A percentile compares a stretch with the other conserved stretches of the same genome.
Evolutionary conservation across 805 yeast genomes (phyloP).

Genomic region (Sugiyamaella mastotermitis): DNA sequence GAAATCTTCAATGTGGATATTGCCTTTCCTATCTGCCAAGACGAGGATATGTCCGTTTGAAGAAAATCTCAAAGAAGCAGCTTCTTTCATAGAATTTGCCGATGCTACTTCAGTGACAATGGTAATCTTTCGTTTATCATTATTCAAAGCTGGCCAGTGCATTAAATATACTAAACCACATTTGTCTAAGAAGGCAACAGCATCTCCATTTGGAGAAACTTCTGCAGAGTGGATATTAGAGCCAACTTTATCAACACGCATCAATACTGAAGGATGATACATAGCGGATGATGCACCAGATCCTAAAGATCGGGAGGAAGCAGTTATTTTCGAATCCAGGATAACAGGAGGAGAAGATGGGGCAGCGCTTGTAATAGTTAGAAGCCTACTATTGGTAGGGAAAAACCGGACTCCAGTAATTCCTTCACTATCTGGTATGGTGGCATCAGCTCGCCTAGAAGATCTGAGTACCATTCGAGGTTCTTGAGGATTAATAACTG

Average conservation of each 20-base stretch:
- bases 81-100: conserved; percentile 63
- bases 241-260: conserved; percentile 75
- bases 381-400: conserved; percentile 51
- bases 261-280: conserved; percentile 54
- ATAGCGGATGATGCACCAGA: conserved; percentile 30
- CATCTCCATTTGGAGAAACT: conserved; percentile 81
- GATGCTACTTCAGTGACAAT: conserved; percentile 72
- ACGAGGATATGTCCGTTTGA: conserved; percentile 75
- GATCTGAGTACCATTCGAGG: conserved; percentile 69
- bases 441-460: conserved; percentile 38
- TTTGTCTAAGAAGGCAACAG: conserved; percentile 73
- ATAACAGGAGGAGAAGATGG: conserved; percentile 52
- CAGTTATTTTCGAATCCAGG: conserved; percentile 45
- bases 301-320: conserved; percentile 12
- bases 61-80: conserved; percentile 75
- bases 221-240: conserved; percentile 66
- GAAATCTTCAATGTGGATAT: conserved; percentile 74
- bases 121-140: conserved; percentile 53
- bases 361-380: conserved; percentile 38
- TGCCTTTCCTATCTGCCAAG: conserved; percentile 76
- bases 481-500: conserved; percentile 54
- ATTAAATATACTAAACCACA: conserved; percentile 70
- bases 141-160: conserved; percentile 49
- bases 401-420: conserved; percentile 75
- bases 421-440: conserved; percentile 81